Evolutionary conservation across 1,139 yeast species (phyloP).

Genomic region (Kodamaea suecica): DNA sequence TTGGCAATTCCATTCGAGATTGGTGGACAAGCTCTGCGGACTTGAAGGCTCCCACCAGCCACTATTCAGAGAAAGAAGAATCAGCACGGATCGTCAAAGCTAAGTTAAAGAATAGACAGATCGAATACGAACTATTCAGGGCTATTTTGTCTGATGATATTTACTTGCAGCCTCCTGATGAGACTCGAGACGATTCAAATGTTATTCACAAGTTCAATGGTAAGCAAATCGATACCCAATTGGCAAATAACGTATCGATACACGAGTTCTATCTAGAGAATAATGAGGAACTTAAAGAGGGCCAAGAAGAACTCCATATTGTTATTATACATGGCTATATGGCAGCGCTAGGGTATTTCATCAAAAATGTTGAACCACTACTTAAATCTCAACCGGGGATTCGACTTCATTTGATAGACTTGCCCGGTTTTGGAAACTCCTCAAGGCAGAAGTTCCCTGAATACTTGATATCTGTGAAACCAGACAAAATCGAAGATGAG

Average conservation of each 20-base stretch:
- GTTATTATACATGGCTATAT: slow-evolving; percentile 45
- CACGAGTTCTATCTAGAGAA: slow-evolving; percentile 40
- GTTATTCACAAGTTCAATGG: slow-evolving; percentile 15
- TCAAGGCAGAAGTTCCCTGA: slow-evolving; percentile 40
- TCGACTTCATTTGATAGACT: slow-evolving; percentile 35
- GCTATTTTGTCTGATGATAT: slow-evolving; percentile 35
- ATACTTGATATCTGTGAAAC: slow-evolving; percentile 24
- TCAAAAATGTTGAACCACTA: slow-evolving; percentile 37
- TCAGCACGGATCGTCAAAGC: slow-evolving; percentile 19
- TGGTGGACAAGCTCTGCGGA: slow-evolving; percentile 39
- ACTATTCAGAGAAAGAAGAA: slow-evolving; percentile 7
- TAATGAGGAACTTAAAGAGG: slow-evolving; percentile 10
- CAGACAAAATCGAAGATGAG: slow-evolving; percentile 19
- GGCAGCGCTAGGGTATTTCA: slow-evolving; percentile 47
- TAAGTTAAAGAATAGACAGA: slow-evolving; percentile 22
- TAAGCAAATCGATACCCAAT: slow-evolving; percentile 29
- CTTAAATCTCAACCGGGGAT: slow-evolving; percentile 32
- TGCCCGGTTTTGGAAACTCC: slow-evolving; percentile 48
- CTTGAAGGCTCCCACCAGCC: slow-evolving; percentile 22
- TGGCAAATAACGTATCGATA: slow-evolving; percentile 30
- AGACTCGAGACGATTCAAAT: no score
- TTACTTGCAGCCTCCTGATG: slow-evolving; percentile 15
- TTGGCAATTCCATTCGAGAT: slow-evolving; percentile 31
- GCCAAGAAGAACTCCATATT: slow-evolving; percentile 21
- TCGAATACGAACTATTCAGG: slow-evolving; percentile 36